Percentiles rank a stretch among this genome's conserved stretches.
phyloP scores from a whole-genome alignment of 1,284 basidiomycete species.

The Butyriboletus appendiculatus region DNA sequence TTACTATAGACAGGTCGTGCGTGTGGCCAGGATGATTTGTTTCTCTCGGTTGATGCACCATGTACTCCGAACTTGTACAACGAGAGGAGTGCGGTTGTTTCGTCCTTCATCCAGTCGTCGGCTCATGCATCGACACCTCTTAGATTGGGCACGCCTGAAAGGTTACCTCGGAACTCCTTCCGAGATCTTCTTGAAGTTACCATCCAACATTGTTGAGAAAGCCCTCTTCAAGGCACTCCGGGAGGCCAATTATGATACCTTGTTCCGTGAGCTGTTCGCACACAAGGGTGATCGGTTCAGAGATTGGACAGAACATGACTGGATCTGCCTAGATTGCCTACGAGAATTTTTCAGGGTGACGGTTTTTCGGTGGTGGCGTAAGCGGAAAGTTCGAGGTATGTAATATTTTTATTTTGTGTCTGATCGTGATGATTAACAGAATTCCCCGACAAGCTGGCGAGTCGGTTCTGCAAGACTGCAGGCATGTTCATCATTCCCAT shows the following conservation, averaged over 20 bases:
- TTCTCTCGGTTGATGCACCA: not conserved
- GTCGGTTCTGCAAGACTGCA: slow-evolving; percentile 6
- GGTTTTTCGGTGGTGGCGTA: slow-evolving; percentile 15
- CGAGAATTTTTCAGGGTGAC: slow-evolving; percentile 7
- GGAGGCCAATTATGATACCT: slow-evolving; percentile 1
- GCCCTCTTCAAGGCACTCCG: slow-evolving; percentile 3
- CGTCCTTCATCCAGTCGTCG: not conserved
- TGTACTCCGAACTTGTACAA: slow-evolving; percentile 11
- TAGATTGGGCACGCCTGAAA: slow-evolving; percentile 16
- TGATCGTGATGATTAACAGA: not conserved
- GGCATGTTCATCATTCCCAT: slow-evolving; percentile 1
- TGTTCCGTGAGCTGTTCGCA: slow-evolving; percentile 16
- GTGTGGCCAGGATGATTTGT: not conserved
- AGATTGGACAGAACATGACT: slow-evolving; percentile 10
- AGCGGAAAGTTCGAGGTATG: slow-evolving; percentile 12
- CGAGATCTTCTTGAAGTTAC: slow-evolving; percentile 4
- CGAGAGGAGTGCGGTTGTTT: slow-evolving; percentile 8
- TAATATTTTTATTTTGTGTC: not conserved
- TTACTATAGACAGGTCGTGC: slow-evolving; percentile 6
- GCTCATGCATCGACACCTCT: not conserved
- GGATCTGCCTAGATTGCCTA: slow-evolving; percentile 10
- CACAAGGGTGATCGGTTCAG: slow-evolving; percentile 5
- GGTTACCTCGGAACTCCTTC: not conserved
- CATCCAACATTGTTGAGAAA: slow-evolving; percentile 6
- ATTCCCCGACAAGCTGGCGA: not conserved